Evolutionary conservation across 805 yeast genomes (phyloP).

Genomic region (Zygoascus flipseniorum): DNA sequence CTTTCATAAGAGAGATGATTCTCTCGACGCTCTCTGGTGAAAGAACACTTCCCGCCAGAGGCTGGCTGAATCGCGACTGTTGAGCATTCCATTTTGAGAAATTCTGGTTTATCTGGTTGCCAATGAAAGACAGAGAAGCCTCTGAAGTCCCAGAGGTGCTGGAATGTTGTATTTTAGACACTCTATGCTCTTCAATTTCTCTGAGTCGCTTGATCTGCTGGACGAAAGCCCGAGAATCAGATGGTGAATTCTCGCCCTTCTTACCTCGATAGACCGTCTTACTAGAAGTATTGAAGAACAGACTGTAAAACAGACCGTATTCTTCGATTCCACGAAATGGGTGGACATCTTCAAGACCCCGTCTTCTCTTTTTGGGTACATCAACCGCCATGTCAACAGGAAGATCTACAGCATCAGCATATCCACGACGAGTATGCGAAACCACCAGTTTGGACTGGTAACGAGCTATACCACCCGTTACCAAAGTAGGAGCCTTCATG

Average conservation of each 20-base stretch:
- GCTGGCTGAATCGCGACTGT: constrained; percentile 7
- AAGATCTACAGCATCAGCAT: not conserved
- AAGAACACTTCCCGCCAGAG: not conserved
- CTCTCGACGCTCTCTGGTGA: constrained; percentile 9
- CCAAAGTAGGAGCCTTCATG: not conserved
- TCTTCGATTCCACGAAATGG: constrained; percentile 5
- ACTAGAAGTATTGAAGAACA: not conserved
- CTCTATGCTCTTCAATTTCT: constrained; percentile 9
- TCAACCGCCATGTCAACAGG: not conserved
- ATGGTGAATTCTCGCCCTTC: not conserved
- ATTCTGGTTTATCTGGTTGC: not conserved
- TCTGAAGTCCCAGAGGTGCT: not conserved
- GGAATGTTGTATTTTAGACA: not conserved
- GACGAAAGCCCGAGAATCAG: constrained; percentile 5
- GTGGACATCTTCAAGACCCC: not conserved
- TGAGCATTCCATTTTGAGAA: constrained; percentile 6
- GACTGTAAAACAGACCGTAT: not conserved
- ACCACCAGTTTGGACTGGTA: not conserved
- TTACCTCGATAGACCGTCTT: not conserved
- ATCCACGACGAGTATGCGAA: not conserved
- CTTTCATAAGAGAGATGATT: constrained; percentile 8
- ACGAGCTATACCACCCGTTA: not conserved
- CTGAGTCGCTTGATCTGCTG: constrained; percentile 14
- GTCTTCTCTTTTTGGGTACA: not conserved
- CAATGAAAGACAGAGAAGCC: not conserved